Percentiles rank a stretch among this genome's conserved stretches.
Evolutionary conservation across 768 basidiomycete genomes (phyloP).

Genomic region (Daedaleopsis sinensis): DNA sequence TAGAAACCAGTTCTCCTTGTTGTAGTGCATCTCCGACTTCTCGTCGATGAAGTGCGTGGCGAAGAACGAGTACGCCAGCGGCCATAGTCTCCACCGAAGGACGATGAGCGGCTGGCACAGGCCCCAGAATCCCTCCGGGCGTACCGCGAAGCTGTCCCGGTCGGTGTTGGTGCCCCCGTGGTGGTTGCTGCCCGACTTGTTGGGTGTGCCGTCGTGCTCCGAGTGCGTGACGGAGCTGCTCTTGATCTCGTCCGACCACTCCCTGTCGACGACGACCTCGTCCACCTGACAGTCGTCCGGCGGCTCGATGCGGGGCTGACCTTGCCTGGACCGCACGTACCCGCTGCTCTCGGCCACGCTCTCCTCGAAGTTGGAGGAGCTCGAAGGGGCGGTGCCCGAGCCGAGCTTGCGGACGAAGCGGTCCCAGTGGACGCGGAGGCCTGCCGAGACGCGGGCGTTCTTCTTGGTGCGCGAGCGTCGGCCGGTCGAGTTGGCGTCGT

Average conservation of each 20-base stretch:
- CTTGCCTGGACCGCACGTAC: constrained; percentile 30
- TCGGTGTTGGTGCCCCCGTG: constrained; percentile 41
- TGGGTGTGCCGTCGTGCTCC: constrained; percentile 50
- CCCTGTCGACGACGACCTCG: constrained; percentile 76
- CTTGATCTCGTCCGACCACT: constrained; percentile 64
- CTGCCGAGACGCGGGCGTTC: constrained; percentile 27
- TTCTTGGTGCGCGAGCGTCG: constrained; percentile 26
- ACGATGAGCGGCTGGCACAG: constrained; percentile 40
- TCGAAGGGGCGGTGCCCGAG: constrained; percentile 45
- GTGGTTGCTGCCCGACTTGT: constrained; percentile 50
- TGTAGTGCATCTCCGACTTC: constrained; percentile 52
- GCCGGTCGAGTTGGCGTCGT: constrained; percentile 14
- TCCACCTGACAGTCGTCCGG: constrained; percentile 51
- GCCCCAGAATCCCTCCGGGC: constrained; percentile 40
- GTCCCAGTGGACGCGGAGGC: constrained; percentile 34
- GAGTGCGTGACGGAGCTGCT: constrained; percentile 53
- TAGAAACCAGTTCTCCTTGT: constrained; percentile 73
- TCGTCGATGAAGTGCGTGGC: constrained; percentile 60
- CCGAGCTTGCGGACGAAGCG: constrained; percentile 36
- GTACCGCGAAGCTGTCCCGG: constrained; percentile 37
- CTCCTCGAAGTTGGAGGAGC: constrained; percentile 54
- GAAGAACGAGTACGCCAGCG: constrained; percentile 59
- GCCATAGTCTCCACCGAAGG: constrained; percentile 63
- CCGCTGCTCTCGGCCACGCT: constrained; percentile 44
- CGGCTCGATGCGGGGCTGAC: constrained; percentile 32